These are phyloP conservation scores for Lumnitzera littorea DNA, from an alignment of 345 rosid genomes.

Conservation along the genomic window DNA sequence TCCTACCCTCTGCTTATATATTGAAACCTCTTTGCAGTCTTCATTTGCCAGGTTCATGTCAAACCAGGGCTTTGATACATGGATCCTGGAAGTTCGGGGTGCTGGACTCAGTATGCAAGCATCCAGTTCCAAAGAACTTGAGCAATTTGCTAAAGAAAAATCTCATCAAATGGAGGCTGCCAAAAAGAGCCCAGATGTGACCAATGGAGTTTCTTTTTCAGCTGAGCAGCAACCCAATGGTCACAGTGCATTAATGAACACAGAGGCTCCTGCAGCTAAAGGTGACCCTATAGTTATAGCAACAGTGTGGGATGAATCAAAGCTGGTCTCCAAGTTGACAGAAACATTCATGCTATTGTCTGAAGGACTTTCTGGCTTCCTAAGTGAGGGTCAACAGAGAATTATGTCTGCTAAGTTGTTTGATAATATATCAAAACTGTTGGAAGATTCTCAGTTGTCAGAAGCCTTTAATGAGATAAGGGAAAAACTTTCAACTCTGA, in stretches of 20 bases:
- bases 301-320: slow-evolving; percentile 70
- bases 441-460: slow-evolving; percentile 64
- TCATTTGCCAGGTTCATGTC: slow-evolving; percentile 91
- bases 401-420: slow-evolving; percentile 70
- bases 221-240: slow-evolving; percentile 18
- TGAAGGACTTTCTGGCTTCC: slow-evolving; percentile 81
- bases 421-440: slow-evolving; percentile 66
- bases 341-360: slow-evolving; percentile 78
- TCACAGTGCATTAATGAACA: slow-evolving; percentile 16
- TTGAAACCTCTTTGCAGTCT: slow-evolving; percentile 30
- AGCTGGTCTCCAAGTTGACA: slow-evolving; percentile 50
- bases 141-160: slow-evolving; percentile 38
- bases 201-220: slow-evolving; percentile 26
- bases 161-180: slow-evolving; percentile 54
- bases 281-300: slow-evolving; percentile 32
- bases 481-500: slow-evolving; percentile 55
- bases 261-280: slow-evolving; percentile 28
- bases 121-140: slow-evolving; percentile 44
- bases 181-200: slow-evolving; percentile 37
- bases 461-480: slow-evolving; percentile 68
- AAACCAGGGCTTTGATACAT: slow-evolving; percentile 86
- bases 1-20: slow-evolving; percentile 3
- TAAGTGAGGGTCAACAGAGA: slow-evolving; percentile 74
- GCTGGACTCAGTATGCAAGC: slow-evolving; percentile 78
- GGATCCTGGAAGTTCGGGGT: slow-evolving; percentile 95